These are phyloP conservation scores for Pythium rhizo-oryzae DNA, from an alignment of 352 stramenopile species.

Conservation along the genomic window DNA sequence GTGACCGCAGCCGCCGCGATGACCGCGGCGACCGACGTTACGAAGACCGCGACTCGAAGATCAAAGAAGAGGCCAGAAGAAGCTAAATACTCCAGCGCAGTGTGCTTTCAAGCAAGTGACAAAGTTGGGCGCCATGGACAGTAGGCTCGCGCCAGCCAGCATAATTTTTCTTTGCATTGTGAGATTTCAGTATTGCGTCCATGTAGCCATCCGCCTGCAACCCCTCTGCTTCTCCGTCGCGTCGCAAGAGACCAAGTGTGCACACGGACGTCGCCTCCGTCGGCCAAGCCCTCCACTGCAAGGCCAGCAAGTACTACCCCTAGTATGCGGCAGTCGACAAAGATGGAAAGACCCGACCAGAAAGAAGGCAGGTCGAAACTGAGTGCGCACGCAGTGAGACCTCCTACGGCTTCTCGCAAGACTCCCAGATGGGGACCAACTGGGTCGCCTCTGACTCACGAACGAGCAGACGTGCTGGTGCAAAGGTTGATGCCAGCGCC, in stretches of 20 bases:
- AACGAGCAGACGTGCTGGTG: too few relatives aligned
- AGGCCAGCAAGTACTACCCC: too few relatives aligned
- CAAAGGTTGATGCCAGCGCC: too few relatives aligned
- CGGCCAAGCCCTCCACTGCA: not conserved
- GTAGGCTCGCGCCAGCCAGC: conserved; percentile 12
- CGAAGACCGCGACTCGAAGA: conserved; percentile 15
- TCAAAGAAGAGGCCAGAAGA: conserved; percentile 21
- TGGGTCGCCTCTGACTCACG: too few relatives aligned
- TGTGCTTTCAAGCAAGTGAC: not conserved
- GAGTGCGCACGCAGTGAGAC: too few relatives aligned
- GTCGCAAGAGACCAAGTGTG: not conserved
- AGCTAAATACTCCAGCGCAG: not conserved
- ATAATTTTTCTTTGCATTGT: conserved; percentile 27
- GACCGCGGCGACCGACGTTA: conserved; percentile 12
- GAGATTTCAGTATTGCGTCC: conserved; percentile 16
- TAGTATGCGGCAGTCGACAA: too few relatives aligned
- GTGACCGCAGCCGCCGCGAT: conserved; percentile 14
- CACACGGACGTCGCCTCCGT: not conserved
- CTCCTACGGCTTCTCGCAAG: too few relatives aligned
- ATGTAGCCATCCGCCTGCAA: conserved; percentile 5
- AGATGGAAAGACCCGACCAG: too few relatives aligned
- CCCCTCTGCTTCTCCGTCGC: not conserved
- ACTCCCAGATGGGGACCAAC: too few relatives aligned
- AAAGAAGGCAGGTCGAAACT: too few relatives aligned
- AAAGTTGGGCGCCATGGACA: not conserved